phyloP scores from a whole-genome alignment of 1,139 yeast genomes.

The Saccharomycopsis hybrid region DNA sequence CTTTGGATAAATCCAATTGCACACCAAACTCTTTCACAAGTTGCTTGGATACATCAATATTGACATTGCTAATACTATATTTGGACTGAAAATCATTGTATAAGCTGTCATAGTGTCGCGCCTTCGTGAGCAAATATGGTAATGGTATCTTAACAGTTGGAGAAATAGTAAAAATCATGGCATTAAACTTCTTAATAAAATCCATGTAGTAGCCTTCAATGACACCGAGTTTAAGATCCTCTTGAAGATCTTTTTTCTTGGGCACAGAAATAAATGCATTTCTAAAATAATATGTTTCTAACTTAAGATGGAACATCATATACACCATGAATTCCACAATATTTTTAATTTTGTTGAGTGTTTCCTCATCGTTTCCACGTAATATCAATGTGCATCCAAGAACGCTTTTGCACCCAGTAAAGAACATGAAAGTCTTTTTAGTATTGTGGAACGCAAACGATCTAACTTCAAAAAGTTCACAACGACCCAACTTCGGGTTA shows the following conservation, averaged over 20 bases:
- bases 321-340: constrained; percentile 77
- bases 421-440: constrained; percentile 66
- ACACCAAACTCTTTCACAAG: constrained; percentile 2
- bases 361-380: constrained; percentile 59
- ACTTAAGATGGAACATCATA: constrained; percentile 65
- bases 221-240: constrained; percentile 14
- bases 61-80: constrained; percentile 2
- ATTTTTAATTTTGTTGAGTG: constrained; percentile 62
- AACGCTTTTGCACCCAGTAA: constrained; percentile 69
- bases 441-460: constrained; percentile 49
- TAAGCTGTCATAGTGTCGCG: constrained; percentile 46
- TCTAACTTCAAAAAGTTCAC: constrained; percentile 65
- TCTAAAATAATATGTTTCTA: constrained; percentile 75
- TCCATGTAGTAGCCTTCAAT: constrained; percentile 35
- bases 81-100: constrained; percentile 28
- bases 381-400: constrained; percentile 79
- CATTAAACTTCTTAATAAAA: constrained; percentile 45
- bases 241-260: constrained; percentile 23
- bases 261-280: constrained; percentile 54
- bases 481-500: constrained; percentile 61
- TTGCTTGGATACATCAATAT: background rate
- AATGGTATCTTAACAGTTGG: constrained; percentile 67
- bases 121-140: constrained; percentile 55
- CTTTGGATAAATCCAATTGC: constrained; percentile 22
- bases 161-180: constrained; percentile 58